A percentile compares a stretch with the other conserved stretches of the same genome.
Evolutionary conservation across 2,329 filamentous ascomycete genomes (phyloP).

Genomic region (Colletotrichum sp.): DNA sequence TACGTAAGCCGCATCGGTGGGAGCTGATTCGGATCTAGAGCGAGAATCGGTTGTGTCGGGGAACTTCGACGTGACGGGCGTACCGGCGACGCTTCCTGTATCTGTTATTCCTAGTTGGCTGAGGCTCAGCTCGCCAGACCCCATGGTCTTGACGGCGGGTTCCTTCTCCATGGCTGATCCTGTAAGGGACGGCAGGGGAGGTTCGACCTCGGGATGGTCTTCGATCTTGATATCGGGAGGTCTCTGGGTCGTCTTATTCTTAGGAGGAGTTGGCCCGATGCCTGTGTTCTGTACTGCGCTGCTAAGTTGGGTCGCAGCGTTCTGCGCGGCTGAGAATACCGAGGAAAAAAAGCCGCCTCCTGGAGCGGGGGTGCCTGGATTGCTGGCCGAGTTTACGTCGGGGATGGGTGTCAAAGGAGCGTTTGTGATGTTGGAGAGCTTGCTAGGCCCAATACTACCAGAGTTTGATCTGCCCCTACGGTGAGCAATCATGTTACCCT

Average conservation of each 20-base stretch:
- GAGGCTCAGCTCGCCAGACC: conserved; percentile 86
- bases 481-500: conserved; percentile 77
- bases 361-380: conserved; percentile 54
- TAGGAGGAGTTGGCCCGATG: conserved; percentile 47
- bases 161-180: conserved; percentile 57
- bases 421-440: conserved; percentile 78
- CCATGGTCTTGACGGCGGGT: conserved; percentile 85
- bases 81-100: conserved; percentile 56
- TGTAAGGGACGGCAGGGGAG: conserved; percentile 29
- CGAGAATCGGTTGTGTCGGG: conserved; percentile 53
- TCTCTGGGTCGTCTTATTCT: conserved; percentile 41
- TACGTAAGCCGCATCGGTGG: conserved; percentile 46
- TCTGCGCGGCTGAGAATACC: conserved; percentile 91
- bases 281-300: conserved; percentile 75
- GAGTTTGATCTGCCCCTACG: conserved; percentile 59
- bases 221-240: conserved; percentile 36
- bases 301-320: conserved; percentile 78
- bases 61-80: conserved; percentile 62
- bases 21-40: conserved; percentile 63
- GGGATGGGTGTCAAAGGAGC: conserved; percentile 78
- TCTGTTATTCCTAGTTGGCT: conserved; percentile 85
- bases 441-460: conserved; percentile 73
- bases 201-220: conserved; percentile 48
- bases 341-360: conserved; percentile 88
- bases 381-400: conserved; percentile 62